Evolutionary conservation across 2,329 filamentous ascomycete genomes (phyloP).

Genomic region (Neonectria punicea): DNA sequence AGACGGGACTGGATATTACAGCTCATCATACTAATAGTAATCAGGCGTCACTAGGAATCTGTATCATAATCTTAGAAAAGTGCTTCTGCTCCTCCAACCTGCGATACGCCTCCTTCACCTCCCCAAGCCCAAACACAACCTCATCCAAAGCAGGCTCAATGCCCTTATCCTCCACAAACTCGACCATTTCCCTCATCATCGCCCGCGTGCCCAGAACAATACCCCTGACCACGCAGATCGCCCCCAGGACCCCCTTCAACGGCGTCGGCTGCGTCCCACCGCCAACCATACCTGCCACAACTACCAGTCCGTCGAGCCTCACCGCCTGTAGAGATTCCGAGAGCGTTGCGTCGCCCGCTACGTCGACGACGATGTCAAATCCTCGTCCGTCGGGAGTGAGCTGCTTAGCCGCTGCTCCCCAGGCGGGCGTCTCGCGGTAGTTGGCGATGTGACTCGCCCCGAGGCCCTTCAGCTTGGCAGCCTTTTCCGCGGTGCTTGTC

Average conservation of each 20-base stretch:
- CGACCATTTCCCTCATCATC: constrained; percentile 44
- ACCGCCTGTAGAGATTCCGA: constrained; percentile 64
- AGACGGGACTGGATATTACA: too few species aligned
- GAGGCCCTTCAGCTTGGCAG: constrained; percentile 60
- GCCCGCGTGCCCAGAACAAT: constrained; percentile 41
- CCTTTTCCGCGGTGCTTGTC: constrained; percentile 66
- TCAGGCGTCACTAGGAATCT: constrained; percentile 24
- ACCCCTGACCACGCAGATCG: constrained; percentile 44
- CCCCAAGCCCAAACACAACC: constrained; percentile 43
- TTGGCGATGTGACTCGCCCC: constrained; percentile 70
- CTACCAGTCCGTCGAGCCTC: constrained; percentile 47
- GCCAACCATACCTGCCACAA: constrained; percentile 44
- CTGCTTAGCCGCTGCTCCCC: constrained; percentile 66
- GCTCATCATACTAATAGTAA: background rate
- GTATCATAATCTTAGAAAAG: constrained; percentile 50
- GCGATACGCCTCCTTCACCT: constrained; percentile 47
- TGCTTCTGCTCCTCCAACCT: constrained; percentile 47
- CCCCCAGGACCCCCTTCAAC: constrained; percentile 39
- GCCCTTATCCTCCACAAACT: constrained; percentile 46
- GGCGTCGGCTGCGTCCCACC: constrained; percentile 34
- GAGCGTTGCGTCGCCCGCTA: constrained; percentile 71
- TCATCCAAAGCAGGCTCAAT: constrained; percentile 47
- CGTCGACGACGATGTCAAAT: constrained; percentile 72
- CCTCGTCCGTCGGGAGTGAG: constrained; percentile 59
- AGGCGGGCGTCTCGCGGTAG: constrained; percentile 64